Evolutionary conservation across 2,329 filamentous ascomycete species (phyloP).

Genomic region (Sarocladium brachiariae): DNA sequence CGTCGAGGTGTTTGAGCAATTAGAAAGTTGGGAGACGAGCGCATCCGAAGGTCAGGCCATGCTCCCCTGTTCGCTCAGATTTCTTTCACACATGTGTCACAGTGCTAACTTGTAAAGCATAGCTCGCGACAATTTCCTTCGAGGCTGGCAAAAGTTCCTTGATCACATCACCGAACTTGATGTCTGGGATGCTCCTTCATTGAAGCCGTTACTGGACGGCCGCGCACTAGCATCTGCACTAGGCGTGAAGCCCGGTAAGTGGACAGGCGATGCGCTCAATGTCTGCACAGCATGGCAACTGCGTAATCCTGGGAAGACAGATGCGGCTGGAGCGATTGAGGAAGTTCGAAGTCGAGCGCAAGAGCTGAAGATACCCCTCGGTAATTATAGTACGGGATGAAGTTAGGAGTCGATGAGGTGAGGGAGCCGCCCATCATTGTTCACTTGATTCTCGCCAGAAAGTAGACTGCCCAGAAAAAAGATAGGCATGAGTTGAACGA

Average conservation of each 20-base stretch:
- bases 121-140: constrained; percentile 37
- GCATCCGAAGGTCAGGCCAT: constrained; percentile 10
- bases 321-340: constrained; percentile 51
- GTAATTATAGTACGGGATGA: not conserved
- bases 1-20: constrained; percentile 48
- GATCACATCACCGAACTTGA: constrained; percentile 48
- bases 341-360: constrained; percentile 45
- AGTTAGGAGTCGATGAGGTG: too few relatives aligned
- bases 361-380: constrained; percentile 41
- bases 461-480: too few relatives aligned
- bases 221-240: constrained; percentile 63
- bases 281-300: constrained; percentile 85
- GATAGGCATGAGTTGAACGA: too few relatives aligned
- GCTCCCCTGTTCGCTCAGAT: too few relatives aligned
- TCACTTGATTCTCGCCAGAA: too few relatives aligned
- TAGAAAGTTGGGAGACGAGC: constrained; percentile 24
- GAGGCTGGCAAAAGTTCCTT: constrained; percentile 48
- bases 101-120: not conserved
- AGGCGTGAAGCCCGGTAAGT: constrained; percentile 66
- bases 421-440: too few relatives aligned
- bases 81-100: too few relatives aligned
- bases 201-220: constrained; percentile 67
- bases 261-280: constrained; percentile 76
- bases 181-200: constrained; percentile 48
- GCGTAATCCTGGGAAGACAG: constrained; percentile 61